Conservation (phyloP, 345 rosid species). For the Eutrema yunnanense region DNA sequence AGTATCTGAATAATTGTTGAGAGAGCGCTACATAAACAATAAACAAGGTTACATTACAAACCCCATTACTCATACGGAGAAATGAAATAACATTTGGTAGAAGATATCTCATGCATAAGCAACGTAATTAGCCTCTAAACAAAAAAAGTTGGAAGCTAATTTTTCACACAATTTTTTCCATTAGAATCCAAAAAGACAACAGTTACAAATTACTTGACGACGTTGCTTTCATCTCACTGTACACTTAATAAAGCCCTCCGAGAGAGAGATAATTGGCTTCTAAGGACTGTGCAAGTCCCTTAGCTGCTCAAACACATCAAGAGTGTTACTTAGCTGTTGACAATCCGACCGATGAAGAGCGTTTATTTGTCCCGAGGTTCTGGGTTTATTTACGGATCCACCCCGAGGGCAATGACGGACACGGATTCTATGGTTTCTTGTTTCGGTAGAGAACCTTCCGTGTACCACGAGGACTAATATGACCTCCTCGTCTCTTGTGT, state of each 20-base stretch:
- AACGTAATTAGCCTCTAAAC: slow-evolving; percentile 22
- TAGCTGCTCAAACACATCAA: slow-evolving; percentile 69
- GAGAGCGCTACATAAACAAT: neutral
- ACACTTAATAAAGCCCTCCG: slow-evolving; percentile 7
- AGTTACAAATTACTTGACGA: neutral
- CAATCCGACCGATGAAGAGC: slow-evolving; percentile 68
- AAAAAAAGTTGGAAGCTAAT: slow-evolving; percentile 17
- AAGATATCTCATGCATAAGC: neutral
- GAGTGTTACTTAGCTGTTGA: slow-evolving; percentile 63
- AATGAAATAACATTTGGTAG: neutral
- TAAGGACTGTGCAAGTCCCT: slow-evolving; percentile 70
- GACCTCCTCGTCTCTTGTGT: slow-evolving; percentile 60
- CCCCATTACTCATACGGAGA: neutral
- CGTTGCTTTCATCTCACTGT: neutral
- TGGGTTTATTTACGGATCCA: slow-evolving; percentile 29
- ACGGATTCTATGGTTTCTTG: slow-evolving; percentile 59
- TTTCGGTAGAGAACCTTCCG: slow-evolving; percentile 50
- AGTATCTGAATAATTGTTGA: neutral
- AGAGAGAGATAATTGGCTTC: neutral
- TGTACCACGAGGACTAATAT: slow-evolving; percentile 51
- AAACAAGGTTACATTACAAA: neutral
- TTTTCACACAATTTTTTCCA: slow-evolving; percentile 2
- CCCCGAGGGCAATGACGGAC: slow-evolving; percentile 57
- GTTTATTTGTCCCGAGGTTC: slow-evolving; percentile 30
- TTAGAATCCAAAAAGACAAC: neutral